A percentile compares a stretch with the other conserved stretches of the same genome.
Conservation (phyloP, 176 grass and related monocot species). For the Coix lacrymajobi region DNA sequence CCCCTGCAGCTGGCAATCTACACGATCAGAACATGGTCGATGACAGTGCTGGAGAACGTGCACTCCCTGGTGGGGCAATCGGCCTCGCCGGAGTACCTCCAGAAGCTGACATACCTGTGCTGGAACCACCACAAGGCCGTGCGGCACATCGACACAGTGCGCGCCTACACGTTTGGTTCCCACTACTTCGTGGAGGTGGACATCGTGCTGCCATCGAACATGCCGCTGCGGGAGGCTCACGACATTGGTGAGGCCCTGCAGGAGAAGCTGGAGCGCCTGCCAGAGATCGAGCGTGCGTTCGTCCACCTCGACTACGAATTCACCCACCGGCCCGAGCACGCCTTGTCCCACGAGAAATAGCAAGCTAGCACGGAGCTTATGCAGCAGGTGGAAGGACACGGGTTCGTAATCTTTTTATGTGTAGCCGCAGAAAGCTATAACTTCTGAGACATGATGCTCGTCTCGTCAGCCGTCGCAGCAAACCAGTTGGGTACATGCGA, state of each 20-base stretch:
- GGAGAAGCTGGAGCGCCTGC: constrained; percentile 91
- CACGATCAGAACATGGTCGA: constrained; percentile 86
- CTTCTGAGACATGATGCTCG: background rate
- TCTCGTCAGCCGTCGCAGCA: constrained; percentile 3
- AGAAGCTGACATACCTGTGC: constrained; percentile 93
- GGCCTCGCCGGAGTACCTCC: constrained; percentile 78
- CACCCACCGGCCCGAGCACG: constrained; percentile 84
- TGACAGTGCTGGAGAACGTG: constrained; percentile 89
- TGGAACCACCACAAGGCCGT: constrained; percentile 99
- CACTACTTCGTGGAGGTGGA: constrained; percentile 98
- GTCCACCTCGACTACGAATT: constrained; percentile 98
- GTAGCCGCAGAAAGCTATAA: background rate
- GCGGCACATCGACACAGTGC: constrained; percentile 88
- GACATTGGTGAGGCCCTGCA: constrained; percentile 95
- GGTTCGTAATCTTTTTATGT: background rate
- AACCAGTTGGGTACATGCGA: constrained; percentile 25
- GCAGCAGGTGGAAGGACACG: background rate
- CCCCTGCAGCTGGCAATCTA: constrained; percentile 73
- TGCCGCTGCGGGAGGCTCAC: constrained; percentile 79
- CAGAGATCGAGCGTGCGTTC: constrained; percentile 88
- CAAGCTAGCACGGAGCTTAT: background rate
- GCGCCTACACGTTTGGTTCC: constrained; percentile 94
- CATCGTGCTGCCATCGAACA: constrained; percentile 77
- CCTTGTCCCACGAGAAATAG: constrained; percentile 64
- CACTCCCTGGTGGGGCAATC: constrained; percentile 91